These are phyloP conservation scores for Trematosphaeria pertusa DNA, from an alignment of 2,329 filamentous ascomycete genomes.

Conservation along the genomic window DNA sequence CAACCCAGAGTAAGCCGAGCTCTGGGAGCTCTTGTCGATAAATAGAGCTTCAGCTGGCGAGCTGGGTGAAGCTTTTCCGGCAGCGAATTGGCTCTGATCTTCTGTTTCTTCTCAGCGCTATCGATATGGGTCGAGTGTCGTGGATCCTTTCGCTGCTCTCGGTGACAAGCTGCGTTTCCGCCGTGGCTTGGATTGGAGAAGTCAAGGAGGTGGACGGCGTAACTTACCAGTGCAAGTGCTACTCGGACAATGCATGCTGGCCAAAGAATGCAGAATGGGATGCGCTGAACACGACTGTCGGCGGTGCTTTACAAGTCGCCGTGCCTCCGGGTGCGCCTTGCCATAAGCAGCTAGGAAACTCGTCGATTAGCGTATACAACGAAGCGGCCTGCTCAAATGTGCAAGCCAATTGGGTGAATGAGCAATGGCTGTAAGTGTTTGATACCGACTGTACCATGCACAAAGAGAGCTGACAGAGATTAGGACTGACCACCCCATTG, in stretches of 20 bases:
- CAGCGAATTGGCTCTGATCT: not conserved
- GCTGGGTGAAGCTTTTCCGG: not conserved
- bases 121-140: constrained; percentile 32
- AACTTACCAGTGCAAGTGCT: constrained; percentile 45
- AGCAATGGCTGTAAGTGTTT: constrained; percentile 40
- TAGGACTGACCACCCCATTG: constrained; percentile 42
- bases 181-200: constrained; percentile 39
- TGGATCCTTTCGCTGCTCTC: constrained; percentile 29
- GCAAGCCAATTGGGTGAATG: constrained; percentile 33
- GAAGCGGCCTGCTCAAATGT: constrained; percentile 34
- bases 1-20: not conserved
- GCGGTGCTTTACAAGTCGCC: constrained; percentile 34
- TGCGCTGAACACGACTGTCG: constrained; percentile 37
- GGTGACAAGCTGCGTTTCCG: constrained; percentile 21
- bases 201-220: constrained; percentile 30
- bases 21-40: not conserved
- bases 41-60: constrained; percentile 4
- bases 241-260: constrained; percentile 44
- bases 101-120: not conserved
- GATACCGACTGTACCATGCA: too few relatives aligned
- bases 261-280: constrained; percentile 35
- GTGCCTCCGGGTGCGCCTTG: constrained; percentile 41
- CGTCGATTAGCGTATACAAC: constrained; percentile 28
- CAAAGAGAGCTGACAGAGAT: too few relatives aligned
- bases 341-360: constrained; percentile 32